phyloP scores from a whole-genome alignment of 1,284 basidiomycete species.

The Moniliophthora roreri region DNA sequence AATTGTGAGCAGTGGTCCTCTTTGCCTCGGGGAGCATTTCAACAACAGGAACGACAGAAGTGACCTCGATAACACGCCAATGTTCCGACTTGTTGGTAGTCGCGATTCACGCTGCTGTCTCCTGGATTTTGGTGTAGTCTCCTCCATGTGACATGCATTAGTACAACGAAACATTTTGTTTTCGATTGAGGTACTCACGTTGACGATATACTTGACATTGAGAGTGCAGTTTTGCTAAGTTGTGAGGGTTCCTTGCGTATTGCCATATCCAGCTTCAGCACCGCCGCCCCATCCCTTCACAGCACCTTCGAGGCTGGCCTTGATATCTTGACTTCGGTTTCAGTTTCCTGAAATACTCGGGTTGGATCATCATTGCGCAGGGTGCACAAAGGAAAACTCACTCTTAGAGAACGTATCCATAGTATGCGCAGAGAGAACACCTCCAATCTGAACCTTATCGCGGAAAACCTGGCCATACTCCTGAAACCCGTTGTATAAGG shows the following conservation, averaged over 20 bases:
- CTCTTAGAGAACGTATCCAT: not conserved
- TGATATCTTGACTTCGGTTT: constrained; percentile 8
- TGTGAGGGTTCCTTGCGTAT: not conserved
- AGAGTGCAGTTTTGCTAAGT: not conserved
- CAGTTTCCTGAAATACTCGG: not conserved
- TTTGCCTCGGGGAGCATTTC: constrained; percentile 4
- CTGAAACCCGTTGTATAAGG: not conserved
- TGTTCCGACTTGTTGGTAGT: constrained; percentile 5
- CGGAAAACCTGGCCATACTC: constrained; percentile 4
- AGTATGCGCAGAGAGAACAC: constrained; percentile 7
- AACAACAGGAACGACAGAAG: constrained; percentile 2
- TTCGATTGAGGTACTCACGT: not conserved
- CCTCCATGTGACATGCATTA: not conserved
- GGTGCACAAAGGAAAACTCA: not conserved
- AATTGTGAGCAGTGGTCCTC: not conserved
- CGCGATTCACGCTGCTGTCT: constrained; percentile 3
- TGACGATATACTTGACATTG: constrained; percentile 2
- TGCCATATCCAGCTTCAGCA: constrained; percentile 4
- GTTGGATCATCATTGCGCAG: not conserved
- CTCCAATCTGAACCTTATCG: constrained; percentile 1
- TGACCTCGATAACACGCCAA: constrained; percentile 8
- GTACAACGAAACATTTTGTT: not conserved
- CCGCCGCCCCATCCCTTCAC: constrained; percentile 7
- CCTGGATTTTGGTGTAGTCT: constrained; percentile 6
- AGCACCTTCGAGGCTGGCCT: constrained; percentile 7